Conservation (phyloP, 1,284 basidiomycete species). For the Coniferiporia weirii region DNA sequence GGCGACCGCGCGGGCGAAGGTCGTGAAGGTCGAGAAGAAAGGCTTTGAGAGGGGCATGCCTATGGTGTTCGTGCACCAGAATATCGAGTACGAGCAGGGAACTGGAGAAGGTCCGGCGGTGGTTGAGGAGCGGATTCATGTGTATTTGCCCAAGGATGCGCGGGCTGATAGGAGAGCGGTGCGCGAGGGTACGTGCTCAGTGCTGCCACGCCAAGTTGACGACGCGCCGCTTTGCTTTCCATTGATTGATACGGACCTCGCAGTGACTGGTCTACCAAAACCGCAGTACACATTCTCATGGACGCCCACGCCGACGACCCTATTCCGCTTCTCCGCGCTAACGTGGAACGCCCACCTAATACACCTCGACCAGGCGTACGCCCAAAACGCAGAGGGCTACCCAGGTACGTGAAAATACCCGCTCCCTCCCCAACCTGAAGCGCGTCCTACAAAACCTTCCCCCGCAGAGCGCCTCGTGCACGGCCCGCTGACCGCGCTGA, state of each 20-base stretch:
- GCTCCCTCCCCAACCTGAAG: background rate
- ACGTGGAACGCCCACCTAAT: constrained; percentile 77
- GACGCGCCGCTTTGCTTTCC: no score
- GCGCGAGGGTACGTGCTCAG: constrained; percentile 24
- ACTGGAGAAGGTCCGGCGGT: constrained; percentile 41
- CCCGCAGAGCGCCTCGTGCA: constrained; percentile 70
- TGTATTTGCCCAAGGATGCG: constrained; percentile 51
- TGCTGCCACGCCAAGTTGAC: background rate
- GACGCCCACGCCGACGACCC: constrained; percentile 60
- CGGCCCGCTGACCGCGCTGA: constrained; percentile 73
- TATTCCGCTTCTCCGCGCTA: constrained; percentile 82
- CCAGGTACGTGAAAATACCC: constrained; percentile 40
- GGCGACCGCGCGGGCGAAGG: constrained; percentile 45
- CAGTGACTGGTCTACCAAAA: constrained; percentile 48
- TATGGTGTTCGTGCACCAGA: constrained; percentile 78
- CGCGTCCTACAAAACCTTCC: background rate
- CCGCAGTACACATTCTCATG: constrained; percentile 60
- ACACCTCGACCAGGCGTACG: constrained; percentile 69
- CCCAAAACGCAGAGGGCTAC: constrained; percentile 66
- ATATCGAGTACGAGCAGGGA: constrained; percentile 34
- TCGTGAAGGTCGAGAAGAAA: constrained; percentile 59
- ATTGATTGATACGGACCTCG: background rate
- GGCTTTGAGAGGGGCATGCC: constrained; percentile 51
- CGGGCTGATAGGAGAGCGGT: constrained; percentile 28
- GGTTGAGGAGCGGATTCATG: constrained; percentile 68